phyloP scores from a whole-genome alignment of 1,284 basidiomycete species.

The Tilletiopsis washingtonensis region DNA sequence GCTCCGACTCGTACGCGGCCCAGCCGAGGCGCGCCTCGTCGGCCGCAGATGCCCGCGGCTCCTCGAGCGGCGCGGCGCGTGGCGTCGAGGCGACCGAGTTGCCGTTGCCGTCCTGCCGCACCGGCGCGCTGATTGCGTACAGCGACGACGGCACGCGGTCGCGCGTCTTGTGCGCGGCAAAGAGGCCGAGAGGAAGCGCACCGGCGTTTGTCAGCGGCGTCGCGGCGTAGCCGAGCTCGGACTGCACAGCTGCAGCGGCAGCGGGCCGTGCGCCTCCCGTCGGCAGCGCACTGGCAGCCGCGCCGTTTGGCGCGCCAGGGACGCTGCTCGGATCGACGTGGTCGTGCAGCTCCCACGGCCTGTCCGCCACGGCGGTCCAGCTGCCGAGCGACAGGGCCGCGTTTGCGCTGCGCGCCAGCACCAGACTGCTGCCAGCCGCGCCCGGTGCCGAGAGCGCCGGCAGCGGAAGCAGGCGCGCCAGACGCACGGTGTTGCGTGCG shows the following conservation, averaged over 20 bases:
- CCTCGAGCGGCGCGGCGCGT: too few relatives aligned
- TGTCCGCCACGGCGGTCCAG: neutral
- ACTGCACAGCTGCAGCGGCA: neutral
- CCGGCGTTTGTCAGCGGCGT: neutral
- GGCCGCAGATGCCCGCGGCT: too few relatives aligned
- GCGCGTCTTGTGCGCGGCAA: neutral
- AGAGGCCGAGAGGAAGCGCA: neutral
- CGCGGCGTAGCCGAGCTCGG: neutral
- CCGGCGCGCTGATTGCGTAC: neutral
- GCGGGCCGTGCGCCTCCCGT: neutral
- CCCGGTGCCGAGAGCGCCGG: neutral
- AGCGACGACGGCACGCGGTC: slow-evolving; percentile 2
- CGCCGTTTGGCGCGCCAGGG: neutral
- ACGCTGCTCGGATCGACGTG: neutral
- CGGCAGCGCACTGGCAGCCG: neutral
- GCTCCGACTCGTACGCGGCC: neutral
- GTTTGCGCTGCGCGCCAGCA: neutral
- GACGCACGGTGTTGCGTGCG: neutral
- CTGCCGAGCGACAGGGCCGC: neutral
- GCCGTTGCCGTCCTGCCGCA: too few relatives aligned
- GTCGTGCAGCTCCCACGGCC: slow-evolving; percentile 4
- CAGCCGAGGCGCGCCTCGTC: too few relatives aligned
- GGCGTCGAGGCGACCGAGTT: too few relatives aligned
- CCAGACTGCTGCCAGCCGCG: neutral
- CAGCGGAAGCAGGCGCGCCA: neutral